A percentile compares a stretch with the other conserved stretches of the same genome.
Conservation (phyloP, 352 stramenopile genomes). For the Pythium guiyangense region DNA sequence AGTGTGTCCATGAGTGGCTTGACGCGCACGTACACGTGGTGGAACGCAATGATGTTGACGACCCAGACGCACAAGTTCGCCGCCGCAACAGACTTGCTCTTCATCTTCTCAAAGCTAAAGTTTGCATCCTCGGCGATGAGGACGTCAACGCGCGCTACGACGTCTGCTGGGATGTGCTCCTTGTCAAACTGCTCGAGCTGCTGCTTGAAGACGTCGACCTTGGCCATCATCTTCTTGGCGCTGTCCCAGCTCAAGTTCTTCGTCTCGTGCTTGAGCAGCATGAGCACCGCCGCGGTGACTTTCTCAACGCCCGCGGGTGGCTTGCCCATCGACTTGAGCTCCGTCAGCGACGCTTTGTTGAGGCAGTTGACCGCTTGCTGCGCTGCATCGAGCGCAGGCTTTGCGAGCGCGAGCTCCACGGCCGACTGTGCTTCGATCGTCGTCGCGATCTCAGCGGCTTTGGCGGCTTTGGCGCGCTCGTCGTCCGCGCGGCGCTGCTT, state of each 20-base stretch:
- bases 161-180: constrained; percentile 87
- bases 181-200: constrained; percentile 89
- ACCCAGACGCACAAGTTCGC: constrained; percentile 93
- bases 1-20: constrained; percentile 93
- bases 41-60: constrained; percentile 91
- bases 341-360: constrained; percentile 85
- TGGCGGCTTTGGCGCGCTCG: constrained; percentile 66
- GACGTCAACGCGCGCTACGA: constrained; percentile 81
- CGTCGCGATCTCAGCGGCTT: constrained; percentile 58
- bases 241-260: constrained; percentile 94
- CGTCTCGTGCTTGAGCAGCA: constrained; percentile 93
- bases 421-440: constrained; percentile 69
- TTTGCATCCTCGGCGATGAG: constrained; percentile 86
- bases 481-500: constrained; percentile 82
- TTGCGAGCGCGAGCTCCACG: constrained; percentile 68
- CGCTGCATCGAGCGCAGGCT: constrained; percentile 78
- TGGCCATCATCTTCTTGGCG: constrained; percentile 96
- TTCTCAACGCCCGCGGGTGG: constrained; percentile 86
- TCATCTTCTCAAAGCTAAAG: constrained; percentile 94
- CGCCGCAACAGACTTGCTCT: constrained; percentile 87
- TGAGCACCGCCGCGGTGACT: constrained; percentile 86
- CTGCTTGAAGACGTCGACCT: constrained; percentile 91
- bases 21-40: constrained; percentile 92
- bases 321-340: constrained; percentile 88
- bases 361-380: constrained; percentile 87